Conservation (phyloP, 495 filamentous ascomycete species). For the Annulohypoxylon stygium region DNA sequence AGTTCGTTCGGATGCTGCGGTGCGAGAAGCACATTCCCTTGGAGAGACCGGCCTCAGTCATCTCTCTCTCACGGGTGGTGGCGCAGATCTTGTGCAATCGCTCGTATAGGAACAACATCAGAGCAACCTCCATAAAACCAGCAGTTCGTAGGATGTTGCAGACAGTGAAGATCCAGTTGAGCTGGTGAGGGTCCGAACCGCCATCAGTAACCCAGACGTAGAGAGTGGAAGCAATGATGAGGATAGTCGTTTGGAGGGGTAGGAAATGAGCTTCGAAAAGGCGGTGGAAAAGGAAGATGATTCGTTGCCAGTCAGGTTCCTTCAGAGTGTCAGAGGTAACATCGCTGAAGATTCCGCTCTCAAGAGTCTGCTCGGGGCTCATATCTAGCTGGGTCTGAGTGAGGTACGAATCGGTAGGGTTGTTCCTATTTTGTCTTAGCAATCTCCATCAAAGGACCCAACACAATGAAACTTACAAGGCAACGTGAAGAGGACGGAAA, state of each 20-base stretch:
- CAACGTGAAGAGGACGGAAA: conserved; percentile 64
- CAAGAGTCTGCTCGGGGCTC: conserved; percentile 53
- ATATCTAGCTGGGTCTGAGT: conserved; percentile 59
- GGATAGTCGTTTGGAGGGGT: conserved; percentile 71
- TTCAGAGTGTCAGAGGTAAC: conserved; percentile 60
- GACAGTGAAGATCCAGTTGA: conserved; percentile 66
- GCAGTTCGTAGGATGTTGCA: conserved; percentile 69
- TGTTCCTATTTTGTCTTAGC: conserved; percentile 49
- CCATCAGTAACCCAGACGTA: conserved; percentile 65
- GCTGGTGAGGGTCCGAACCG: conserved; percentile 60
- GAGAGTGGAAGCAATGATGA: conserved; percentile 69
- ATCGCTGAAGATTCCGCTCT: conserved; percentile 64
- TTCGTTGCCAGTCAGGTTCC: conserved; percentile 60
- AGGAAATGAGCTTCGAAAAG: conserved; percentile 79
- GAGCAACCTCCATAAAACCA: conserved; percentile 70
- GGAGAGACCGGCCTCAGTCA: conserved; percentile 69
- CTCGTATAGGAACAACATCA: conserved; percentile 73
- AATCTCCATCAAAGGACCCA: not conserved
- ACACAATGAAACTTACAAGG: conserved; percentile 53
- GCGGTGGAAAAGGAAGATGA: conserved; percentile 66
- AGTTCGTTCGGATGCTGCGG: conserved; percentile 65
- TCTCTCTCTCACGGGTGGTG: conserved; percentile 69
- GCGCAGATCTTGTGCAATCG: conserved; percentile 70
- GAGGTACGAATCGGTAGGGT: conserved; percentile 61
- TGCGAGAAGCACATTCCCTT: conserved; percentile 71